Evolutionary conservation across 495 filamentous ascomycete genomes (phyloP).

Genomic region (Neurospora sp.): DNA sequence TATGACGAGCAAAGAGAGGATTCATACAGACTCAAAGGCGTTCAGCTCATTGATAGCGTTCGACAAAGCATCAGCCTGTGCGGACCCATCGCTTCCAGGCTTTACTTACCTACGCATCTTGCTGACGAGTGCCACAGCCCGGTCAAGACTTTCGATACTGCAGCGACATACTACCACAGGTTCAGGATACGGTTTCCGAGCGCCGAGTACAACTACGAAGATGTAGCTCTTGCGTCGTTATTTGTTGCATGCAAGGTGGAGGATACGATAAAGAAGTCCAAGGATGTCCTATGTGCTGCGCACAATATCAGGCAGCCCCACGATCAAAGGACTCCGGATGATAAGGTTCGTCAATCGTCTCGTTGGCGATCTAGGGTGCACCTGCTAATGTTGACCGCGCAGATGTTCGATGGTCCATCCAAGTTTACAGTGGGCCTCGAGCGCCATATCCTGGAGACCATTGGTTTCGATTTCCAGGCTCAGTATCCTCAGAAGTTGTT

Average conservation of each 20-base stretch:
- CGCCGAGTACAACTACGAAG: conserved; percentile 55
- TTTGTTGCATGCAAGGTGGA: conserved; percentile 95
- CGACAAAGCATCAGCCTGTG: conserved; percentile 63
- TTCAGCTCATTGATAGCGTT: conserved; percentile 72
- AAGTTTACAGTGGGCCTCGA: conserved; percentile 80
- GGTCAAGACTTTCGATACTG: conserved; percentile 75
- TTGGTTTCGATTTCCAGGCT: conserved; percentile 88
- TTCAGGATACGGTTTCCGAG: conserved; percentile 74
- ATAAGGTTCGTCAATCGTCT: conserved; percentile 45
- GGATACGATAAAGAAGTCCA: conserved; percentile 93
- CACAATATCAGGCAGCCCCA: conserved; percentile 71
- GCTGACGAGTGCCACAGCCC: conserved; percentile 38
- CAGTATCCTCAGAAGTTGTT: conserved; percentile 78
- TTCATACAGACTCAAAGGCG: conserved; percentile 58
- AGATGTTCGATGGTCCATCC: conserved; percentile 69
- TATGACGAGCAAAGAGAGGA: conserved; percentile 49
- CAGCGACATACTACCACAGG: conserved; percentile 76
- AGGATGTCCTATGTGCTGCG: conserved; percentile 81
- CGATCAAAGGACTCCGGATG: conserved; percentile 73
- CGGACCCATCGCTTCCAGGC: conserved; percentile 13
- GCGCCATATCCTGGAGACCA: conserved; percentile 84
- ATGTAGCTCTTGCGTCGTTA: conserved; percentile 77
- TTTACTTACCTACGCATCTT: conserved; percentile 1
- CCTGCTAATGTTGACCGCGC: conserved; percentile 5
- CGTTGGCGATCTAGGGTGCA: neutral